Evolutionary conservation across 1,139 yeast genomes (phyloP).

Genomic region (Candida buenavistaensis): DNA sequence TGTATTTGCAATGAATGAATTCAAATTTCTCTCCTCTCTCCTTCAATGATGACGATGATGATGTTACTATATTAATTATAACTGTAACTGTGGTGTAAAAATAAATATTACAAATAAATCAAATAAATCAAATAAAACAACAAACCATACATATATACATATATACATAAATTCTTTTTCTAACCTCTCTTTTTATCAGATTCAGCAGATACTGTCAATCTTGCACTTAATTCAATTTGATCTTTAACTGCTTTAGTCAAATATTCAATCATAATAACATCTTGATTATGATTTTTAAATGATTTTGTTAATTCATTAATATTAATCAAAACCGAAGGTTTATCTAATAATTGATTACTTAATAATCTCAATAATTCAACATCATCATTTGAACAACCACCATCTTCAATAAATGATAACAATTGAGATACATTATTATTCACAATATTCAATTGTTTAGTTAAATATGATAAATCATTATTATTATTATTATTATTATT

Average conservation of each 20-base stretch:
- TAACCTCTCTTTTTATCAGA: constrained; percentile 31
- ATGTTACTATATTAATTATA: too few species aligned
- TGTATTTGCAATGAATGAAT: too few species aligned
- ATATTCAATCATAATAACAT: constrained; percentile 79
- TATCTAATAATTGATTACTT: constrained; percentile 59
- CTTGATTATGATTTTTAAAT: constrained; percentile 76
- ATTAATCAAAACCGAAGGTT: constrained; percentile 59
- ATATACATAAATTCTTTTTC: too few species aligned
- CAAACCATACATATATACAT: too few species aligned
- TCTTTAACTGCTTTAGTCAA: constrained; percentile 84
- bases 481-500: constrained; percentile 19
- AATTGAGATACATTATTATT: constrained; percentile 52
- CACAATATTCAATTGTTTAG: constrained; percentile 56
- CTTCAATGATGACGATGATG: too few species aligned
- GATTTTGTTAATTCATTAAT: constrained; percentile 57
- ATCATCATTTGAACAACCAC: constrained; percentile 32
- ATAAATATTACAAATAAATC: too few species aligned
- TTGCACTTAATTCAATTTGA: constrained; percentile 78
- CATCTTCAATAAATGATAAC: constrained; percentile 45
- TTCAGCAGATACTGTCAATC: constrained; percentile 55
- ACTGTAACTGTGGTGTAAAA: too few species aligned
- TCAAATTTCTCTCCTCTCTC: too few species aligned
- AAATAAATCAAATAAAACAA: too few species aligned
- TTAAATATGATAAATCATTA: constrained; percentile 40
- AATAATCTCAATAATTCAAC: constrained; percentile 65